phyloP scores from a whole-genome alignment of 768 basidiomycete genomes.

The Macrolepiota fuliginosa region DNA sequence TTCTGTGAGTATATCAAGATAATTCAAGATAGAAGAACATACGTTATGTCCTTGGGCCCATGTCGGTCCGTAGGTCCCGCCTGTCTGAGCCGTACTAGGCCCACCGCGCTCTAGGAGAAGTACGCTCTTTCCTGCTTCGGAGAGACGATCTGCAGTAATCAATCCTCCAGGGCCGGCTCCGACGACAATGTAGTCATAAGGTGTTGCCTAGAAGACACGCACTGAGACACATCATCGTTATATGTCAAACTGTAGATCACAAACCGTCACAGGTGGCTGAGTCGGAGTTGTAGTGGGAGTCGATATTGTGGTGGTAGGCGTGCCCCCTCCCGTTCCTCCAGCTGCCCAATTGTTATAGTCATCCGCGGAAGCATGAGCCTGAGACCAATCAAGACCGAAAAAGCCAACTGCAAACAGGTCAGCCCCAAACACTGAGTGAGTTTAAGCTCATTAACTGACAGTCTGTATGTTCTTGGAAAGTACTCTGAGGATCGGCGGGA shows the following conservation, averaged over 20 bases:
- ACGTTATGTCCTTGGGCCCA: conserved; percentile 30
- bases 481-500: conserved; percentile 49
- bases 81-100: conserved; percentile 58
- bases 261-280: conserved; percentile 26
- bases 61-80: conserved; percentile 53
- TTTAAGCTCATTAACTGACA: conserved; percentile 34
- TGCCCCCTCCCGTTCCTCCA: conserved; percentile 43
- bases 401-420: conserved; percentile 45
- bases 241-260: background rate
- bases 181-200: conserved; percentile 55
- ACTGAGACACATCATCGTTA: background rate
- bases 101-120: conserved; percentile 63
- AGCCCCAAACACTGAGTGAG: background rate
- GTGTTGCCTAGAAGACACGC: conserved; percentile 20
- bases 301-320: conserved; percentile 27
- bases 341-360: conserved; percentile 49
- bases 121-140: conserved; percentile 62
- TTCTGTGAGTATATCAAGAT: background rate
- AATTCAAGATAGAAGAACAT: background rate
- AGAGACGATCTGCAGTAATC: conserved; percentile 55
- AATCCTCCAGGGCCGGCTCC: conserved; percentile 60
- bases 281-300: conserved; percentile 32
- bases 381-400: conserved; percentile 48
- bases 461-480: conserved; percentile 56
- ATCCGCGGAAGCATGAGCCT: conserved; percentile 41